Percentiles rank a stretch among this genome's conserved stretches.
These are phyloP conservation scores for Meira miltonrushii DNA, from an alignment of 1,284 basidiomycete species.

Conservation along the genomic window DNA sequence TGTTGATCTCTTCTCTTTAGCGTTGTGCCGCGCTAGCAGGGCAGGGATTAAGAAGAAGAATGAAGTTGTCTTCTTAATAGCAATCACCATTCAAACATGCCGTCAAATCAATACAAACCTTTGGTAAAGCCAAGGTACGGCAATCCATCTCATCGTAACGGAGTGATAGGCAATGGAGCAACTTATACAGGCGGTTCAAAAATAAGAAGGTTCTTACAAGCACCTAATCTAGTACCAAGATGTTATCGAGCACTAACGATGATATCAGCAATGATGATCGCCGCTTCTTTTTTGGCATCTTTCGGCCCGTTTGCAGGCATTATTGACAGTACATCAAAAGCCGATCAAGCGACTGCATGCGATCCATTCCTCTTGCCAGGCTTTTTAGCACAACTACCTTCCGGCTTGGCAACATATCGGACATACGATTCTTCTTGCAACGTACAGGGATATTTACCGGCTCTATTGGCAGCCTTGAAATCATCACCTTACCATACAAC, in stretches of 20 bases:
- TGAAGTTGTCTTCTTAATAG: background rate
- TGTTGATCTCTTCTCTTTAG: too few species aligned
- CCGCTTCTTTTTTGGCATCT: slow-evolving; percentile 6
- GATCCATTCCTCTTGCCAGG: slow-evolving; percentile 35
- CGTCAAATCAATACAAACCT: slow-evolving; percentile 14
- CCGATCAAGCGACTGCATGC: slow-evolving; percentile 11
- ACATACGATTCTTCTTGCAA: slow-evolving; percentile 34
- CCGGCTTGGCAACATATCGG: slow-evolving; percentile 29
- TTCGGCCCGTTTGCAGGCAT: background rate
- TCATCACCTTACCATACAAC: slow-evolving; percentile 9
- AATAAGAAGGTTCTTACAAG: background rate
- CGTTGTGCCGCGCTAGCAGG: background rate
- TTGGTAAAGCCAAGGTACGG: slow-evolving; percentile 3
- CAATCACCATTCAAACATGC: slow-evolving; percentile 9
- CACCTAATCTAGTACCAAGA: slow-evolving; percentile 8
- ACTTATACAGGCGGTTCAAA: background rate
- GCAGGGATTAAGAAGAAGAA: background rate
- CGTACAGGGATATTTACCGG: slow-evolving; percentile 22
- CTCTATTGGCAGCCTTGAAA: slow-evolving; percentile 23
- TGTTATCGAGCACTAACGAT: slow-evolving; percentile 11
- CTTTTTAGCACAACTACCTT: slow-evolving; percentile 27
- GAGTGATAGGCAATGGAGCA: too few species aligned
- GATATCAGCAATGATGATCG: background rate
- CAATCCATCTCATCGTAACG: too few species aligned
- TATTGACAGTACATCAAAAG: background rate